A percentile compares a stretch with the other conserved stretches of the same genome.
These are phyloP conservation scores for Microascus cirrosus DNA, from an alignment of 2,329 filamentous ascomycete genomes.

Conservation along the genomic window DNA sequence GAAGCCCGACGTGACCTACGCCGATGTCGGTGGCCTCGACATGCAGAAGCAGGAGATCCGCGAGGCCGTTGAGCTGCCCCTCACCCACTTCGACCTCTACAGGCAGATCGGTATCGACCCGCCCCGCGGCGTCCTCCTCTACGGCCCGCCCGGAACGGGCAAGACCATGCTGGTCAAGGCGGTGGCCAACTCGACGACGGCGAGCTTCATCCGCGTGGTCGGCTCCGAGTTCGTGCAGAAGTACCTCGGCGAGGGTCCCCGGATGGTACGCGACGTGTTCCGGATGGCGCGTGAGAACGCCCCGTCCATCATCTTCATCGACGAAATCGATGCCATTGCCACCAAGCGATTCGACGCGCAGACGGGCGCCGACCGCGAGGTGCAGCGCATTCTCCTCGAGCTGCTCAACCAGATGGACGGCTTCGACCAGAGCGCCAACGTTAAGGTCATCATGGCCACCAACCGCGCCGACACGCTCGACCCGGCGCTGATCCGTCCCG, in stretches of 20 bases:
- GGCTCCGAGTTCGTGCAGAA: conserved; percentile 99
- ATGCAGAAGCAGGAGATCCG: conserved; percentile 99
- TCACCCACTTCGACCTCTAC: conserved; percentile 97
- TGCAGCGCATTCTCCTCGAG: conserved; percentile 95
- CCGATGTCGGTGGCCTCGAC: conserved; percentile 91
- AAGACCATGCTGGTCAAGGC: conserved; percentile 98
- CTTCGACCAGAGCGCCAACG: conserved; percentile 97
- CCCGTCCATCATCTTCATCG: conserved; percentile 98
- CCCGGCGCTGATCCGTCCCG: conserved; percentile 85
- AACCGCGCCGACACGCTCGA: conserved; percentile 97
- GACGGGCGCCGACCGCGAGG: conserved; percentile 93
- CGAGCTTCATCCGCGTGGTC: conserved; percentile 95
- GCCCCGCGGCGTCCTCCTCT: conserved; percentile 88
- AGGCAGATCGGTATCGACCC: conserved; percentile 99
- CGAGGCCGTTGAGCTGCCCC: conserved; percentile 89
- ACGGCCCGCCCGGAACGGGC: conserved; percentile 89
- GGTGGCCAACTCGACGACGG: conserved; percentile 94
- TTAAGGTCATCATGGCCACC: conserved; percentile 99
- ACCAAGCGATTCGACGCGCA: conserved; percentile 99
- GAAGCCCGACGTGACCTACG: conserved; percentile 97
- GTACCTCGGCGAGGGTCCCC: conserved; percentile 92
- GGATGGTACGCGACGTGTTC: conserved; percentile 99
- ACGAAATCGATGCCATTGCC: conserved; percentile 97
- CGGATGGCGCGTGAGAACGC: conserved; percentile 98
- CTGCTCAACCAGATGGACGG: conserved; percentile 99